Evolutionary conservation across 1,284 basidiomycete genomes (phyloP).

Genomic region (Calocybe gambosa): DNA sequence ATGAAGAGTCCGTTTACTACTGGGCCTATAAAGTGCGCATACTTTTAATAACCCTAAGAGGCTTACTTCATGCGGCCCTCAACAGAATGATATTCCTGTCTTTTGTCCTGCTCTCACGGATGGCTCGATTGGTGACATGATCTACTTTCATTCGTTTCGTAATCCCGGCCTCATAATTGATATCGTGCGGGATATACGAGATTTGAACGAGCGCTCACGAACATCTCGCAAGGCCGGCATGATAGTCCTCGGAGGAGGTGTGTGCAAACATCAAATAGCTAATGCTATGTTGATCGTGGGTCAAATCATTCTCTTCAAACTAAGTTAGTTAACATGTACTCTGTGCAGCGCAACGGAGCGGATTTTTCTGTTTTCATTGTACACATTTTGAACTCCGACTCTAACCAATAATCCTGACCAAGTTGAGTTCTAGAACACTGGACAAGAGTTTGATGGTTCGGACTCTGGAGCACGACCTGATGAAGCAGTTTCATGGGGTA

Average conservation of each 20-base stretch:
- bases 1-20: slow-evolving; percentile 97
- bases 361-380: slow-evolving; percentile 97
- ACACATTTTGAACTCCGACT: slow-evolving; percentile 20
- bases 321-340: not conserved
- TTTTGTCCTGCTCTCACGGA: slow-evolving; percentile 99
- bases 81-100: slow-evolving; percentile 93
- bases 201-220: slow-evolving; percentile 87
- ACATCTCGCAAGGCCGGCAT: slow-evolving; percentile 93
- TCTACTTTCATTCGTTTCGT: slow-evolving; percentile 97
- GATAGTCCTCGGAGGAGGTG: slow-evolving; percentile 97
- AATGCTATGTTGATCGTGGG: slow-evolving; percentile 97
- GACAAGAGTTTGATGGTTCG: slow-evolving; percentile 98
- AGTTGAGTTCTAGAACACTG: slow-evolving; percentile 68
- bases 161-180: slow-evolving; percentile 87
- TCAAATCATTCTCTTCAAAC: not conserved
- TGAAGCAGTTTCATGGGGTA: slow-evolving; percentile 99
- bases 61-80: slow-evolving; percentile 7
- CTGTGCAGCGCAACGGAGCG: slow-evolving; percentile 84
- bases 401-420: not conserved
- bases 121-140: slow-evolving; percentile 97
- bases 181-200: slow-evolving; percentile 92
- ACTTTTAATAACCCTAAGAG: not conserved
- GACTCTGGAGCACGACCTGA: slow-evolving; percentile 97
- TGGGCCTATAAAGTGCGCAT: slow-evolving; percentile 95
- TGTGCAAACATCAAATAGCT: slow-evolving; percentile 99